A percentile compares a stretch with the other conserved stretches of the same genome.
phyloP scores from a whole-genome alignment of 257 asterid genomes.

The Solanum tarapatanum region DNA sequence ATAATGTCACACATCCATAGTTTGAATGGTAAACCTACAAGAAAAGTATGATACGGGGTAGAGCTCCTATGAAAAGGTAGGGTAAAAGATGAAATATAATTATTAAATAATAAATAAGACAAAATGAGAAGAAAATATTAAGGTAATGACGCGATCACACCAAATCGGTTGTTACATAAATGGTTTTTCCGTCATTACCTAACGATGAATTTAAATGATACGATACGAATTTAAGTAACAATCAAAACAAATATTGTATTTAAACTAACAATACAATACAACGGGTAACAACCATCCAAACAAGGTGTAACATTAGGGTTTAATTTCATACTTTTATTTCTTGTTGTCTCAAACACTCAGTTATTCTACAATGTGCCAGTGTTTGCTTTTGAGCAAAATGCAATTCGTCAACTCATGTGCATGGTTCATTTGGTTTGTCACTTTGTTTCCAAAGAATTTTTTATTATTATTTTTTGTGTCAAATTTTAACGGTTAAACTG shows the following conservation, averaged over 20 bases:
- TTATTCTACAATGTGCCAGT: background rate
- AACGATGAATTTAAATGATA: background rate
- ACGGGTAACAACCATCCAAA: background rate
- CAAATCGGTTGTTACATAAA: background rate
- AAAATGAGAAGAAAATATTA: background rate
- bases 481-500: too few relatives aligned
- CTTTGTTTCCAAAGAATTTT: background rate
- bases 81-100: too few relatives aligned
- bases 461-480: background rate
- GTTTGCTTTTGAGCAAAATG: background rate
- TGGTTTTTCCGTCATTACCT: background rate
- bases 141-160: background rate
- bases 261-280: background rate
- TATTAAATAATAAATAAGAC: too few relatives aligned
- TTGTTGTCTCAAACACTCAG: background rate
- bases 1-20: background rate
- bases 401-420: background rate
- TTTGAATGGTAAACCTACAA: too few relatives aligned
- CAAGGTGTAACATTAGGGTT: background rate
- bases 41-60: too few relatives aligned
- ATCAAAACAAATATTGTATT: background rate
- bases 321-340: background rate
- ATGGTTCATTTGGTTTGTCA: background rate
- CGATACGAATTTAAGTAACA: background rate
- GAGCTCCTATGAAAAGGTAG: background rate